These are phyloP conservation scores for Xerocomus nothofagi DNA, from an alignment of 1,284 basidiomycete species.

Conservation along the genomic window DNA sequence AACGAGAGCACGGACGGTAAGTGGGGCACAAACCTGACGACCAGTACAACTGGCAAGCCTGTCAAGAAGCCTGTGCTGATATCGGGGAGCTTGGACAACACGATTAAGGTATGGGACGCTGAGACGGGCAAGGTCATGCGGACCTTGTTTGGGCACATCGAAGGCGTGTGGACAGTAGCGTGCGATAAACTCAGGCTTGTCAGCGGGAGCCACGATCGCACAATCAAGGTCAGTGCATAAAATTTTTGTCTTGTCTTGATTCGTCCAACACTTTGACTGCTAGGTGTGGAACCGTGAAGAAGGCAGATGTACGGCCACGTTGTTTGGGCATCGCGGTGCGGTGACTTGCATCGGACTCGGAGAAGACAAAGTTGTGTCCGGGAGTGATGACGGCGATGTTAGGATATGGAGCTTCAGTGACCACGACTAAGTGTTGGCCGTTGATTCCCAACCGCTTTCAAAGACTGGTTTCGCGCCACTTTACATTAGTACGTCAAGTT, in stretches of 20 bases:
- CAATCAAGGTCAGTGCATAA: constrained; percentile 72
- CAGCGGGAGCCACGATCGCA: constrained; percentile 89
- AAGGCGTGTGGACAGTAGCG: constrained; percentile 96
- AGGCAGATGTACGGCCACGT: constrained; percentile 83
- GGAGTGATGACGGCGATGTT: constrained; percentile 86
- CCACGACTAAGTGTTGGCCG: constrained; percentile 9
- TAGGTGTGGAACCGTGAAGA: constrained; percentile 94
- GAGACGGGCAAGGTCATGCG: constrained; percentile 77
- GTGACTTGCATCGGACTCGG: constrained; percentile 90
- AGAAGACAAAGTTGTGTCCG: constrained; percentile 95
- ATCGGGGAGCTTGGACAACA: constrained; percentile 93
- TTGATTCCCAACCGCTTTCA: neutral
- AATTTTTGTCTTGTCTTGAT: neutral
- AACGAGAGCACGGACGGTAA: constrained; percentile 20
- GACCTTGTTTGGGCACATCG: constrained; percentile 95
- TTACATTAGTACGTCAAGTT: neutral
- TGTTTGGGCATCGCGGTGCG: constrained; percentile 93
- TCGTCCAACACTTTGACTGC: constrained; percentile 11
- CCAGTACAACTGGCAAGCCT: neutral
- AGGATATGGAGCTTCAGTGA: constrained; percentile 80
- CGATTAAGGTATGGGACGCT: constrained; percentile 95
- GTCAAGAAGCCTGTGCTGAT: constrained; percentile 72
- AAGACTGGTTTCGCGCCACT: neutral
- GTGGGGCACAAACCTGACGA: constrained; percentile 3
- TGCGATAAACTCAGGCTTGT: constrained; percentile 91